Evolutionary conservation across 2,329 filamentous ascomycete species (phyloP).

Genomic region (Fusarium buharicum): DNA sequence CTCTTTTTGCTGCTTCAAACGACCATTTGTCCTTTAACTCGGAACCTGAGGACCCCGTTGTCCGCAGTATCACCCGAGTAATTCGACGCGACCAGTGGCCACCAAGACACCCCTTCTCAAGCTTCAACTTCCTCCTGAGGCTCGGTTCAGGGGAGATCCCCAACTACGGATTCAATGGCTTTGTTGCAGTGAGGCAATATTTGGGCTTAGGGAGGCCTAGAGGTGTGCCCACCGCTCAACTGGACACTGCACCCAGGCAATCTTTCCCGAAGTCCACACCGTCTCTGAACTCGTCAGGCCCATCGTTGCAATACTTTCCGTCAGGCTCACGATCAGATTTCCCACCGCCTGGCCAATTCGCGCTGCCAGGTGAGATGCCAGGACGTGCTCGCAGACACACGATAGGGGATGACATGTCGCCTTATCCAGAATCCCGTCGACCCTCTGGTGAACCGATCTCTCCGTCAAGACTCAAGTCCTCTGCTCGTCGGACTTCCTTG

Average conservation of each 20-base stretch:
- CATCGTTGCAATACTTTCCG: conserved; percentile 30
- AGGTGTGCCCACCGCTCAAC: conserved; percentile 23
- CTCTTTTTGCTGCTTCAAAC: conserved; percentile 57
- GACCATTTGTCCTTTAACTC: conserved; percentile 57
- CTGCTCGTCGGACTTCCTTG: conserved; percentile 67
- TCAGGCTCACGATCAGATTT: conserved; percentile 28
- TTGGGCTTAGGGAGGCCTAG: conserved; percentile 10
- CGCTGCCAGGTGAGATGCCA: conserved; percentile 19
- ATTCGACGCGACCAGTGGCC: conserved; percentile 61
- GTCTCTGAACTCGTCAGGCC: conserved; percentile 9
- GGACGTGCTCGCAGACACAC: conserved; percentile 41
- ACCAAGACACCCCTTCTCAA: conserved; percentile 57
- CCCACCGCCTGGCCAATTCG: conserved; percentile 24
- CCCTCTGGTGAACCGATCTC: conserved; percentile 57
- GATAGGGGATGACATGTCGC: conserved; percentile 41
- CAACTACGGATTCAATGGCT: conserved; percentile 49
- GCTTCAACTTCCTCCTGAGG: conserved; percentile 61
- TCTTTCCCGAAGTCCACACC: conserved; percentile 25
- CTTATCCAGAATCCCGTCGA: conserved; percentile 36
- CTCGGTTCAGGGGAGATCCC: conserved; percentile 59
- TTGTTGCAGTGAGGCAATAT: conserved; percentile 39
- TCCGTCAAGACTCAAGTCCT: conserved; percentile 49
- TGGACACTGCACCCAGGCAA: conserved; percentile 25
- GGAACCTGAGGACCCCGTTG: conserved; percentile 57
- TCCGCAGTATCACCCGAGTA: conserved; percentile 57